These are phyloP conservation scores for Ustilago loliicola DNA, from an alignment of 1,284 basidiomycete species.

Conservation along the genomic window DNA sequence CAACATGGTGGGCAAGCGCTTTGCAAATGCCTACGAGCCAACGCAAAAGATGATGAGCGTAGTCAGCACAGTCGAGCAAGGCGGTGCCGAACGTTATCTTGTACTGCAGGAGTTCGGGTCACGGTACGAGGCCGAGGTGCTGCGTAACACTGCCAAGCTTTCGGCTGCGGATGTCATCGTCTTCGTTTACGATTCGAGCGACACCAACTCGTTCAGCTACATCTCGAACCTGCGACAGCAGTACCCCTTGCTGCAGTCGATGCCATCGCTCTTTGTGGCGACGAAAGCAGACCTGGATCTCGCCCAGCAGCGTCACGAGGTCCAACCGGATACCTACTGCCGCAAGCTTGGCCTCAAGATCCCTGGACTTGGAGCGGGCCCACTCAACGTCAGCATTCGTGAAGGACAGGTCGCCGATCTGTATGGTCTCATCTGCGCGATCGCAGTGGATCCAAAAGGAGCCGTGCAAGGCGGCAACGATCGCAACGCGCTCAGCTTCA, in stretches of 20 bases:
- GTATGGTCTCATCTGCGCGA: conserved; percentile 84
- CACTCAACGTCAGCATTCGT: conserved; percentile 74
- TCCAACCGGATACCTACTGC: conserved; percentile 93
- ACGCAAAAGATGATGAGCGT: conserved; percentile 91
- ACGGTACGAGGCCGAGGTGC: conserved; percentile 85
- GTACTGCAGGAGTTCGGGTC: conserved; percentile 92
- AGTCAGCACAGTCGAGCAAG: conserved; percentile 94
- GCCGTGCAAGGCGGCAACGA: conserved; percentile 58
- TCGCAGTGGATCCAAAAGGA: conserved; percentile 74
- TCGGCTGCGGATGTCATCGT: conserved; percentile 93
- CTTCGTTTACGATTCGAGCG: conserved; percentile 96
- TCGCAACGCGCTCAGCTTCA: conserved; percentile 50
- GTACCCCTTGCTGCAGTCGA: conserved; percentile 87
- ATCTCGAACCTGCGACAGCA: conserved; percentile 95
- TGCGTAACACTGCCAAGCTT: conserved; percentile 89
- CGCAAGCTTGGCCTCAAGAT: conserved; percentile 67
- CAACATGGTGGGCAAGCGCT: conserved; percentile 84
- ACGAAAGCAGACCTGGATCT: conserved; percentile 98
- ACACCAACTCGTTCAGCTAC: conserved; percentile 98
- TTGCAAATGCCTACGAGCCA: conserved; percentile 78
- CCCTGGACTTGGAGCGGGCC: conserved; percentile 62
- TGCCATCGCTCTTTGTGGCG: conserved; percentile 96
- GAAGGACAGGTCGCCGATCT: conserved; percentile 88
- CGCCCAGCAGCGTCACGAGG: conserved; percentile 86
- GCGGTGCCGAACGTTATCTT: conserved; percentile 94